Percentiles rank a stretch among this genome's conserved stretches.
These are phyloP conservation scores for Pleurotus giganteus DNA, from an alignment of 768 basidiomycete species.

Conservation along the genomic window DNA sequence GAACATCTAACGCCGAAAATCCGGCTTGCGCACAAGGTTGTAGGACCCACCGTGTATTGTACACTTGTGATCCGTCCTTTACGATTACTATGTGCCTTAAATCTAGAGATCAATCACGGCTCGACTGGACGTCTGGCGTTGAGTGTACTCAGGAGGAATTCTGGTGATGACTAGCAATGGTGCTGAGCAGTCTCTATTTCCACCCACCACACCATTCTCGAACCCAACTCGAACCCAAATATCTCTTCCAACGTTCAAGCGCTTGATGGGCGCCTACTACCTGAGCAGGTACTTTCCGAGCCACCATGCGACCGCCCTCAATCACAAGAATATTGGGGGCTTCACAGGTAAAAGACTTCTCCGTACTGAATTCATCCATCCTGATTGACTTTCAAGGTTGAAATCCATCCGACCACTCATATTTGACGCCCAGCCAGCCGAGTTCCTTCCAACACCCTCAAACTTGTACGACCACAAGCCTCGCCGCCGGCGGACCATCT, in stretches of 20 bases:
- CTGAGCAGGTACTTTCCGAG: background rate
- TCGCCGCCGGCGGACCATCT: background rate
- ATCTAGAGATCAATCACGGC: too few species aligned
- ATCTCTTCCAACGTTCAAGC: background rate
- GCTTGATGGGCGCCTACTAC: background rate
- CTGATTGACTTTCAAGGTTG: background rate
- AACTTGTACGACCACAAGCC: background rate
- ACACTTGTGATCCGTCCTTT: too few species aligned
- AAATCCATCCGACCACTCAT: background rate
- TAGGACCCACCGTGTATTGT: too few species aligned
- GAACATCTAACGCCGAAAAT: too few species aligned
- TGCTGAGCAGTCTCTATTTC: background rate
- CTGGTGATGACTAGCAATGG: background rate
- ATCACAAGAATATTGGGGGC: conserved; percentile 1
- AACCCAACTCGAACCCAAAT: background rate
- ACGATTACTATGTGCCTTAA: too few species aligned
- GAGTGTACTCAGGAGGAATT: too few species aligned
- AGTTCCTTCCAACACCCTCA: background rate
- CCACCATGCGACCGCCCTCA: background rate
- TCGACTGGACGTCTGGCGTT: too few species aligned
- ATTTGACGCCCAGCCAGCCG: background rate
- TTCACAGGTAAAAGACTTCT: background rate
- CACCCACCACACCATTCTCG: background rate
- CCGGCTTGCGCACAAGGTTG: too few species aligned
- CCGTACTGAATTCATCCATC: background rate